Base-by-base conservation (phyloP, 2,329 filamentous ascomycete species). In the Fusarium foetens region DNA sequence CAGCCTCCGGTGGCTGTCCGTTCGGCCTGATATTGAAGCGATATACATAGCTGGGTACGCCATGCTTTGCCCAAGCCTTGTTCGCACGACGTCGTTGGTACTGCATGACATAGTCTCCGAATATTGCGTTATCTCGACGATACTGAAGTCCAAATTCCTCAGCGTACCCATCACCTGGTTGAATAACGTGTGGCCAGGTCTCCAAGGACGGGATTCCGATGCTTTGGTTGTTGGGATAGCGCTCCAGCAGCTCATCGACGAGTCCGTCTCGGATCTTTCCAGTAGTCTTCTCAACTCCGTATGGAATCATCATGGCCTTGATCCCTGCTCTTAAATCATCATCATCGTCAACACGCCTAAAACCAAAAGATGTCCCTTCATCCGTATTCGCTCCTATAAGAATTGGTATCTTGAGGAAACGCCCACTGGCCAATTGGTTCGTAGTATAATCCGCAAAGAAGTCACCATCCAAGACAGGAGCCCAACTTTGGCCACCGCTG, bases 351-450 rank as follows among this genome's bases (percentile, higher is more conserved):
- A 80, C 66, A 43, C 38, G 76, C 39, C 63, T 77, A 14, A 45
- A 46, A 14, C 72, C 74, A 46, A 77, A 78, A 4, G 72, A 66
- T 4, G 73, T 55, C 16, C 80, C 80, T 61, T 81, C 80, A 39
- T 81, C 80, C 6, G 74, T 71, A 62, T 83, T 84, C 14, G 78
- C 70, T 9, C 82, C 82, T 33, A 80, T 77, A 1, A 84, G 72
- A 4, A 81, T 42, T 0, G 81, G 81, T 0, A 83, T 78, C 57
- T 78, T 76, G 46, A 77, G 75, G 51, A 84, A 84, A 13, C 74
- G 66, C 3, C 82, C 82, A 0, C 72, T 69, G 5, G 53, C 39
- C 2, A 82, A 49, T 51, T 82, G 81, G 52, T 77, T 76, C 14
- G 79, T 73, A 16, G 73, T 72, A 58, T 77, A 78, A 27, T 79